phyloP scores from a whole-genome alignment of 2,329 filamentous ascomycete species.

The Aspergillus udagawae region DNA sequence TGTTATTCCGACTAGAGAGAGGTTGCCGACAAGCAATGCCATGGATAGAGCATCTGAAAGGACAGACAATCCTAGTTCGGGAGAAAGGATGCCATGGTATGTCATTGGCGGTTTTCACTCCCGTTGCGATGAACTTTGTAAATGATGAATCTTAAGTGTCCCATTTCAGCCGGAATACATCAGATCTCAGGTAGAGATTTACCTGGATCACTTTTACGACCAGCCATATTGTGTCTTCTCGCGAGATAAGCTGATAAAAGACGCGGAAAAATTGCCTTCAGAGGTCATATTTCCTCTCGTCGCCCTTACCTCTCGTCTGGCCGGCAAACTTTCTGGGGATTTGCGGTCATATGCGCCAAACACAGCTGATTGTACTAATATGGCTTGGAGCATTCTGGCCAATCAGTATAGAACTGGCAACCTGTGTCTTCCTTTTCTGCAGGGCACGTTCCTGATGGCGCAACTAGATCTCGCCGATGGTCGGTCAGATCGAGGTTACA shows the following conservation, averaged over 20 bases:
- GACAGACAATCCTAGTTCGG: not conserved
- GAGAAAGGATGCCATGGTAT: not conserved
- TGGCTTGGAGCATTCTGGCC: slow-evolving; percentile 21
- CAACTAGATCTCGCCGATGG: slow-evolving; percentile 23
- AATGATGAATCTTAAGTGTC: not conserved
- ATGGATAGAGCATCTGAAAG: not conserved
- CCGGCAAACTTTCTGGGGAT: slow-evolving; percentile 5
- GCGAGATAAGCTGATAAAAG: slow-evolving; percentile 13
- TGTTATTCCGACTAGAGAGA: slow-evolving; percentile 5
- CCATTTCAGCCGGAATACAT: slow-evolving; percentile 7
- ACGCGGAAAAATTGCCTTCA: slow-evolving; percentile 10
- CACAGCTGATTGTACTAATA: slow-evolving; percentile 8
- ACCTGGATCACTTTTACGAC: slow-evolving; percentile 21
- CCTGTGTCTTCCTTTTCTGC: slow-evolving; percentile 17
- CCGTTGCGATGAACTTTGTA: not conserved
- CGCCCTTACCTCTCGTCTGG: slow-evolving; percentile 19
- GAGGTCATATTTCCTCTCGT: slow-evolving; percentile 20
- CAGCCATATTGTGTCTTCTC: slow-evolving; percentile 23
- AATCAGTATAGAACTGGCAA: slow-evolving; percentile 11
- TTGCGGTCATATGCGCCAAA: not conserved
- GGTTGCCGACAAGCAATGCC: slow-evolving; percentile 4
- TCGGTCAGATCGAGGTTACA: slow-evolving; percentile 17
- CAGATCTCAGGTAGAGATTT: slow-evolving; percentile 17
- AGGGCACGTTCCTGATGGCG: slow-evolving; percentile 21
- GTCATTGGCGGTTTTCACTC: not conserved